Percentiles rank a stretch among this genome's conserved stretches.
Evolutionary conservation across 176 grass and related monocot species (phyloP).

Genomic region (Phragmites australis): DNA sequence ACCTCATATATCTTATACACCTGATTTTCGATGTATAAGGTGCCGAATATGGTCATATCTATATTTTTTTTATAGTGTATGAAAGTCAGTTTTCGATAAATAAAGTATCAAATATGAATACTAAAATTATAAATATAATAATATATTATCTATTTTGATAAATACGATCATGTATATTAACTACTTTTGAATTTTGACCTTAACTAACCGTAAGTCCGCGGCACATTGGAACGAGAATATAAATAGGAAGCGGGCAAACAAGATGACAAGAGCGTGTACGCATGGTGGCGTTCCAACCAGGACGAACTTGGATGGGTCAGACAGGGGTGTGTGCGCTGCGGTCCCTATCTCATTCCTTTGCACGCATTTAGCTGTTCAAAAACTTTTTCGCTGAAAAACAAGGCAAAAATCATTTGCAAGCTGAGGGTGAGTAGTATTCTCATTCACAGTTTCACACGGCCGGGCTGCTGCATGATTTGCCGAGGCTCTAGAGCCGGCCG

Average conservation of each 20-base stretch:
- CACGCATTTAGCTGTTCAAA: background rate
- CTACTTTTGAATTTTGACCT: no score
- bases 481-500: background rate
- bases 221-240: no score
- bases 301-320: constrained; percentile 14
- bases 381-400: background rate
- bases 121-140: no score
- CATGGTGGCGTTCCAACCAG: background rate
- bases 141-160: no score
- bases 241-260: constrained; percentile 1
- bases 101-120: no score
- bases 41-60: no score
- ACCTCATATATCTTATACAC: no score
- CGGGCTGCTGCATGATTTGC: background rate
- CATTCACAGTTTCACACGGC: background rate
- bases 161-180: no score
- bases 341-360: constrained; percentile 23
- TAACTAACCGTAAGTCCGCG: no score
- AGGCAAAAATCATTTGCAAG: background rate
- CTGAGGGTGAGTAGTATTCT: background rate
- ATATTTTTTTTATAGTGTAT: no score
- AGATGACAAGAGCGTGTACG: background rate
- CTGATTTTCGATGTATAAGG: no score
- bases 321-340: constrained; percentile 9
- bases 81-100: no score